phyloP scores from a whole-genome alignment of 768 basidiomycete genomes.

The Dioszegia aurantiaca region DNA sequence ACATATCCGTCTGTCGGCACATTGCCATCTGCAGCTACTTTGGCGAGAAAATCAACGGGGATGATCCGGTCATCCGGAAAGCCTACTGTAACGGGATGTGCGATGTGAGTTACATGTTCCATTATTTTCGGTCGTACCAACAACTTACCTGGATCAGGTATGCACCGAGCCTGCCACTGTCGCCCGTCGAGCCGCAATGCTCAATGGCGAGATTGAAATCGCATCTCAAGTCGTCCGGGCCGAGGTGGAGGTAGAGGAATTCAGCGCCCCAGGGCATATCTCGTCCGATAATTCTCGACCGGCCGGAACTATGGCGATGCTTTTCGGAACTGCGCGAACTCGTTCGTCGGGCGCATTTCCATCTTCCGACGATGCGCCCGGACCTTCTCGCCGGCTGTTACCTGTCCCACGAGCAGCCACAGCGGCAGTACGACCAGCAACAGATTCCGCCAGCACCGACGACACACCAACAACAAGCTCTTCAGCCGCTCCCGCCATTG shows the following conservation, averaged over 20 bases:
- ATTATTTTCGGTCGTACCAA: background rate
- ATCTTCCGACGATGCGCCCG: background rate
- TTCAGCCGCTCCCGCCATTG: background rate
- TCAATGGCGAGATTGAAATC: slow-evolving; percentile 19
- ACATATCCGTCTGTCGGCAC: slow-evolving; percentile 45
- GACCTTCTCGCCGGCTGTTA: background rate
- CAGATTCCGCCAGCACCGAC: background rate
- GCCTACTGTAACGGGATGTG: slow-evolving; percentile 52
- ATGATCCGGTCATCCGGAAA: slow-evolving; percentile 29
- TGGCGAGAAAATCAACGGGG: slow-evolving; percentile 50
- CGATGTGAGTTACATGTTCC: slow-evolving; percentile 43
- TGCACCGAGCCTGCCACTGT: slow-evolving; percentile 31
- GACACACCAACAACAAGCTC: background rate
- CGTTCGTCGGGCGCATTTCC: background rate
- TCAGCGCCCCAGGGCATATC: background rate
- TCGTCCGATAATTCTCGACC: background rate
- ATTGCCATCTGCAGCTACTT: slow-evolving; percentile 52
- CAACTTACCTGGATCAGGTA: slow-evolving; percentile 22
- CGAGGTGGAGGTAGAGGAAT: background rate
- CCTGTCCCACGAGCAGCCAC: background rate
- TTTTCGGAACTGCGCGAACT: background rate
- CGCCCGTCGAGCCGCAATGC: slow-evolving; percentile 7
- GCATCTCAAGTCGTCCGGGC: slow-evolving; percentile 23
- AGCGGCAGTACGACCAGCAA: background rate
- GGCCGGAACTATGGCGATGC: background rate